Base-by-base conservation (phyloP, 768 basidiomycete genomes). In the Amanita molliuscula region DNA sequence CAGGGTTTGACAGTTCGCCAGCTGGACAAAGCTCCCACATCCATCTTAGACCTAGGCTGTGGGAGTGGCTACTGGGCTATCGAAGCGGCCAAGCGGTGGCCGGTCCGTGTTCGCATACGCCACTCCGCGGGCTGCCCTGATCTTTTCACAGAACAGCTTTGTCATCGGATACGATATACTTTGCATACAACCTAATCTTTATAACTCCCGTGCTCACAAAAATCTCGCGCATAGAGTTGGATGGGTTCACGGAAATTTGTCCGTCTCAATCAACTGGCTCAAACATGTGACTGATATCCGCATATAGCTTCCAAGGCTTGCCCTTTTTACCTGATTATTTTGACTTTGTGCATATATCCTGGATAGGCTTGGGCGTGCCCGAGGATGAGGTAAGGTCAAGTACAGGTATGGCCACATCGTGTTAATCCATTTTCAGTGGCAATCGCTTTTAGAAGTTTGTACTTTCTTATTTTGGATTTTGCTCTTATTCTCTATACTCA, bases 231-330 rank as follows among this genome's bases (percentile, higher is more conserved):
- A 62, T 8, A 74, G 84, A 47, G 59, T 86, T 11, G 67, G 68
- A 59, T 88, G 85, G 85, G 70, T 81, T 0, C 78, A 79, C 49
- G 82, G 79, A 34, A 81, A 85, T 58, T 59, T 88, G 85, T 85
- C 55, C 41, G 74, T 65, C 49, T 41, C 31, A 40, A 48, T 38
- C 44, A 40, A n/a, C 5, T 47, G 42, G 41, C 28, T 20, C 4
- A 25, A 23, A n/a, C 36, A 21, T 52, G 20, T 52, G 35, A 47
- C 36, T 53, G 16, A 44, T 46, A 13, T 29, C 25, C 44, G 21
- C 50, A 44, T 28, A 10, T 52, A 88, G 85, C 34, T 68, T 87
- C 40, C 79, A 86, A 25, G 72, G 72, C 13, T 61, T 87, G 18
- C 84, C 84, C 0, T 87, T 85, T 55, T 67, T 67, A 3, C 58